A percentile compares a stretch with the other conserved stretches of the same genome.
phyloP scores from a whole-genome alignment of 805 yeast species.

The Wickerhamomyces subpelliculosus region DNA sequence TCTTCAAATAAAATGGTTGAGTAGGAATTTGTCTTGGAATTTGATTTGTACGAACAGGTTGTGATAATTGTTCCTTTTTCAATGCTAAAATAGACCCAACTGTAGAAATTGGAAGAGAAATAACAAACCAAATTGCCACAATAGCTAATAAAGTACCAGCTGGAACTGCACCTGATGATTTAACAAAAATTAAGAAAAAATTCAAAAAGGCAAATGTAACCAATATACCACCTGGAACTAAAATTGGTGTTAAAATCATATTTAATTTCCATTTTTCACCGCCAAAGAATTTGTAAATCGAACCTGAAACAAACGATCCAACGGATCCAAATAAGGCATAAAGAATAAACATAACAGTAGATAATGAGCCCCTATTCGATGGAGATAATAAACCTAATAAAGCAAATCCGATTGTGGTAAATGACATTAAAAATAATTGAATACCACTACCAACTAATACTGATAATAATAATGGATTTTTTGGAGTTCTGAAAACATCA shows the following conservation, averaged over 20 bases:
- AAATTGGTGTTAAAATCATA: slow-evolving; percentile 70
- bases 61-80: slow-evolving; percentile 46
- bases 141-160: slow-evolving; percentile 81
- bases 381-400: slow-evolving; percentile 87
- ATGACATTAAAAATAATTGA: slow-evolving; percentile 73
- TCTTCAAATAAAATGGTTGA: slow-evolving; percentile 78
- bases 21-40: slow-evolving; percentile 94
- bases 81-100: slow-evolving; percentile 78
- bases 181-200: slow-evolving; percentile 68
- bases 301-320: slow-evolving; percentile 85
- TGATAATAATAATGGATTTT: slow-evolving; percentile 61
- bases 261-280: slow-evolving; percentile 90
- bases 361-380: slow-evolving; percentile 87
- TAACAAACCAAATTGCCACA: slow-evolving; percentile 73
- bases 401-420: slow-evolving; percentile 73
- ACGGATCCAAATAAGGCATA: slow-evolving; percentile 75
- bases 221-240: slow-evolving; percentile 81
- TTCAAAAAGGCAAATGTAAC: slow-evolving; percentile 61
- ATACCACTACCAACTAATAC: slow-evolving; percentile 83
- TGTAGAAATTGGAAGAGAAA: slow-evolving; percentile 79
- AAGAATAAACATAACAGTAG: slow-evolving; percentile 82
- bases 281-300: slow-evolving; percentile 79
- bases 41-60: slow-evolving; percentile 89
- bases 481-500: slow-evolving; percentile 87
- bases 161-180: slow-evolving; percentile 94